Percentiles rank a stretch among this genome's conserved stretches.
Conservation (phyloP, 805 yeast species). For the Candida glaebosa region DNA sequence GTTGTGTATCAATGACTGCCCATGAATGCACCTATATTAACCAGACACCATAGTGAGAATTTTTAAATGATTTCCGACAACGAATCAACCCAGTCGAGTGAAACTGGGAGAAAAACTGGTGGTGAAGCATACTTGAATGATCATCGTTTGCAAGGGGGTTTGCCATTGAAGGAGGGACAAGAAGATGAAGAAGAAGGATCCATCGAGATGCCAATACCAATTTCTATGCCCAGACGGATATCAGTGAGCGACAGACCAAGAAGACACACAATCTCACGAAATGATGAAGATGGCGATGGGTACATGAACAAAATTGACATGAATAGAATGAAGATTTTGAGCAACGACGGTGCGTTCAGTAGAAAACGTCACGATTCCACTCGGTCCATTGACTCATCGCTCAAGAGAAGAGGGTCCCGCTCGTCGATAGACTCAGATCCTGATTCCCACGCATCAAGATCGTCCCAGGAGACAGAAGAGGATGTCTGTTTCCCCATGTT, state of each 20-base stretch:
- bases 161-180: background rate
- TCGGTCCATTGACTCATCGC: conserved; percentile 1
- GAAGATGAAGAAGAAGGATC: background rate
- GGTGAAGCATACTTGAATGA: background rate
- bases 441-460: conserved; percentile 70
- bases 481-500: conserved; percentile 97
- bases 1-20: background rate
- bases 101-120: background rate
- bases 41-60: background rate
- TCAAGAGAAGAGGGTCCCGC: conserved; percentile 31
- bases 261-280: background rate
- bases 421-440: conserved; percentile 56
- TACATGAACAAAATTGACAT: background rate
- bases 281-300: background rate
- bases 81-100: background rate
- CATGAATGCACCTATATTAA: background rate
- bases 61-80: background rate
- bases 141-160: background rate
- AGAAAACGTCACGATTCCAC: background rate
- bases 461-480: conserved; percentile 89
- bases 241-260: background rate
- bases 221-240: background rate
- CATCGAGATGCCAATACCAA: background rate
- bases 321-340: background rate
- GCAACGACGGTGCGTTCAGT: background rate